Percentiles rank a stretch among this genome's conserved stretches.
These are phyloP conservation scores for Neurospora sp. DNA, from an alignment of 495 filamentous ascomycete species.

Conservation along the genomic window DNA sequence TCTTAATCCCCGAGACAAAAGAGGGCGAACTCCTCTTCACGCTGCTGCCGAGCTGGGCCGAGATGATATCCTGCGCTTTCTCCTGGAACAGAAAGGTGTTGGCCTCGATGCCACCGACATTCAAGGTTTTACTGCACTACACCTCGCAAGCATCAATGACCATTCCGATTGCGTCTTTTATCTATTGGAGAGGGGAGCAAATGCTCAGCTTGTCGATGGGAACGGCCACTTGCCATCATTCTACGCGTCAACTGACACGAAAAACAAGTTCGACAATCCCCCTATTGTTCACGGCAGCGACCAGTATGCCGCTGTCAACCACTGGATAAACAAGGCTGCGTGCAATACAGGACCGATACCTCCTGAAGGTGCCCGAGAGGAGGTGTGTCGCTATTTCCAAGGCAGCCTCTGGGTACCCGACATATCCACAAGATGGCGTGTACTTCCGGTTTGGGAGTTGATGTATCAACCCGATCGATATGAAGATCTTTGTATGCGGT, in stretches of 20 bases:
- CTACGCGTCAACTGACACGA: neutral
- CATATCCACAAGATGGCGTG: neutral
- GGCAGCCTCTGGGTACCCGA: slow-evolving; percentile 6
- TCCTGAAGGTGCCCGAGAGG: neutral
- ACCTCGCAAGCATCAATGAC: neutral
- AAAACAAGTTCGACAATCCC: neutral
- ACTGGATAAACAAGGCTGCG: neutral
- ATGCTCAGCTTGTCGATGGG: slow-evolving; percentile 2
- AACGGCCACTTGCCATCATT: slow-evolving; percentile 4
- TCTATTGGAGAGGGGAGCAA: neutral
- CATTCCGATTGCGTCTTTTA: neutral
- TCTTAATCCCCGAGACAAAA: neutral
- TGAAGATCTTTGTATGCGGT: neutral
- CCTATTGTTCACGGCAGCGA: neutral
- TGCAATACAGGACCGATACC: neutral
- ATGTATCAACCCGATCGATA: neutral
- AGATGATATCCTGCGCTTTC: neutral
- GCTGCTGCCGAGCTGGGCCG: slow-evolving; percentile 2
- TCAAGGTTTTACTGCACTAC: neutral
- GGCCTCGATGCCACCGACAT: neutral
- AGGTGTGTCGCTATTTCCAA: neutral
- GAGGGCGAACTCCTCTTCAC: slow-evolving; percentile 1
- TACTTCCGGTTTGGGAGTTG: neutral
- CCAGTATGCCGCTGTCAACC: neutral
- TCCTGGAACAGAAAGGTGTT: slow-evolving; percentile 2